Conservation (phyloP, 371 early-diverging fungal species). For the Apophysomyces ossiformis region DNA sequence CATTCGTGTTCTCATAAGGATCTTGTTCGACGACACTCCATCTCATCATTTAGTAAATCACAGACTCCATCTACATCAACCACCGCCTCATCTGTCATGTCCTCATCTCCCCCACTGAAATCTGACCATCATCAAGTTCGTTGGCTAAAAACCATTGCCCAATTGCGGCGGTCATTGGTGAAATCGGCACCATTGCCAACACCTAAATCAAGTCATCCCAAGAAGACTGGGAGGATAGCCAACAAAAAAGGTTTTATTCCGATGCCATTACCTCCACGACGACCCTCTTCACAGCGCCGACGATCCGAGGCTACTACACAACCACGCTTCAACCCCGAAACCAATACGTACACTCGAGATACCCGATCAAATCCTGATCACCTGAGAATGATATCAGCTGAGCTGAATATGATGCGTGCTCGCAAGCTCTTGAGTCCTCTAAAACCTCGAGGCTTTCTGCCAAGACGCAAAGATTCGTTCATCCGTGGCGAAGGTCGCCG, state of each 20-base stretch:
- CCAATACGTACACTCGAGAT: constrained; percentile 59
- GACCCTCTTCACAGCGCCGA: constrained; percentile 35
- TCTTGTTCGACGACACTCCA: constrained; percentile 39
- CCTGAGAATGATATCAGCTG: constrained; percentile 64
- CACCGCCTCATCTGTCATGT: constrained; percentile 39
- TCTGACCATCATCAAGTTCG: constrained; percentile 24
- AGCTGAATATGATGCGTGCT: constrained; percentile 62
- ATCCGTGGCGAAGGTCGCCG: constrained; percentile 39
- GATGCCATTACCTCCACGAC: constrained; percentile 50
- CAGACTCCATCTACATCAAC: constrained; percentile 37
- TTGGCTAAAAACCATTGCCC: constrained; percentile 32
- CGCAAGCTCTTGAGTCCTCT: constrained; percentile 60
- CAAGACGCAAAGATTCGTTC: constrained; percentile 60
- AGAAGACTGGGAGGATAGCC: constrained; percentile 9
- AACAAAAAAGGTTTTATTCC: constrained; percentile 39
- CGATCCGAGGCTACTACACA: constrained; percentile 58
- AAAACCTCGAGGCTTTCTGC: constrained; percentile 63
- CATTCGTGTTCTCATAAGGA: constrained; percentile 9
- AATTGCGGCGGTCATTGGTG: constrained; percentile 33
- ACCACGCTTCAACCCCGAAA: constrained; percentile 53
- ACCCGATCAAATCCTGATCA: constrained; percentile 67
- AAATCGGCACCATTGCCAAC: constrained; percentile 15
- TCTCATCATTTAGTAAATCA: constrained; percentile 41
- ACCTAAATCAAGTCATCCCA: constrained; percentile 1
- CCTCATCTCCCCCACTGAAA: constrained; percentile 43